Conservation (phyloP, 2,329 filamentous ascomycete species). For the Pleomassaria siparia region DNA sequence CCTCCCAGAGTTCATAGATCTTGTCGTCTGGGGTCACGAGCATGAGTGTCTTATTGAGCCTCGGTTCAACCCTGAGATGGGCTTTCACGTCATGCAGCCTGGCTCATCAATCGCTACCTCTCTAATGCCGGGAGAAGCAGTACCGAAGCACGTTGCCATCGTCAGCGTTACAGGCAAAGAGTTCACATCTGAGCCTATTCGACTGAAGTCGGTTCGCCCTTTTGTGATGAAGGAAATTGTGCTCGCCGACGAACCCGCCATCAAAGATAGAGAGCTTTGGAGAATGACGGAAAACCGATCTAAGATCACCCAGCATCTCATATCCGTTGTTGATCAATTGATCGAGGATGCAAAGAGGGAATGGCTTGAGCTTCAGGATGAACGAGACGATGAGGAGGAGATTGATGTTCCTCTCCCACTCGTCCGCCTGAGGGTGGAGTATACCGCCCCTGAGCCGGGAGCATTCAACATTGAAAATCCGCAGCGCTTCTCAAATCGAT, state of each 20-base stretch:
- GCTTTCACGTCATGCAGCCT: slow-evolving; percentile 95
- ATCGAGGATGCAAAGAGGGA: slow-evolving; percentile 81
- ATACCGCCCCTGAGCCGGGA: slow-evolving; percentile 79
- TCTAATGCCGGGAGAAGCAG: slow-evolving; percentile 83
- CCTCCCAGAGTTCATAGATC: slow-evolving; percentile 84
- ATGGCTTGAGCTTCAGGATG: slow-evolving; percentile 74
- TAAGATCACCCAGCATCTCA: slow-evolving; percentile 76
- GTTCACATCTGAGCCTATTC: slow-evolving; percentile 77
- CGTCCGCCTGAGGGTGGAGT: slow-evolving; percentile 88
- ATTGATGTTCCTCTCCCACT: slow-evolving; percentile 73
- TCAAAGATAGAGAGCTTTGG: slow-evolving; percentile 74
- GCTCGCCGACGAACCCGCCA: slow-evolving; percentile 72
- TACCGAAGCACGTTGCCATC: slow-evolving; percentile 86
- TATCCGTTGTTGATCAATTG: slow-evolving; percentile 77
- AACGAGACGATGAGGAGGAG: slow-evolving; percentile 55
- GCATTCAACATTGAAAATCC: slow-evolving; percentile 92
- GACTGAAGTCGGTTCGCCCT: slow-evolving; percentile 84
- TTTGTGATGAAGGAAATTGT: slow-evolving; percentile 86
- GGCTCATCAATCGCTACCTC: slow-evolving; percentile 96
- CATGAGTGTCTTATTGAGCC: slow-evolving; percentile 95
- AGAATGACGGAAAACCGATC: slow-evolving; percentile 81
- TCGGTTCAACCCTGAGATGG: slow-evolving; percentile 77
- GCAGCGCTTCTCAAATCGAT: slow-evolving; percentile 92
- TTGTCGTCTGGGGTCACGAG: slow-evolving; percentile 96
- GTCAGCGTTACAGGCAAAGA: slow-evolving; percentile 80